Base-by-base conservation (phyloP, 2,329 filamentous ascomycete species). In the Hypomyces rosellus region DNA sequence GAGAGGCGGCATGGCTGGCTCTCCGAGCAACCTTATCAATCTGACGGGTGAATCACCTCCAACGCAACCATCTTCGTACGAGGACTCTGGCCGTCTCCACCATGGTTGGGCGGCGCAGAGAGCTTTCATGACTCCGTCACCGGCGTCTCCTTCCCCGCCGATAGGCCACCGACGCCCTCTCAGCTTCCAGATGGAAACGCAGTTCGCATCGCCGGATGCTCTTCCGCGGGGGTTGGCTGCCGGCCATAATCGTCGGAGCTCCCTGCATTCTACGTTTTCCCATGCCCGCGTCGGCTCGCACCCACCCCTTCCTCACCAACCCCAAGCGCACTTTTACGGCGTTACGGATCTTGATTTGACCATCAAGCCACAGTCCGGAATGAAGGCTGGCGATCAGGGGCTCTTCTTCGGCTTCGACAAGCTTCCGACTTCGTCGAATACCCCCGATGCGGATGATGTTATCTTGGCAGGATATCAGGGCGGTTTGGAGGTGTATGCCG, bases 321-420 rank as follows among this genome's bases (percentile, higher is more conserved):
- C 84, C 1, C 88, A 91, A 65, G 69, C 86, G 15, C 87, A 91
- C 68, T 92, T 88, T 65, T 90, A 89, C 63, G 79, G 84, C 41
- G 77, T 82, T 0, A 86, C 87, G 1, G 85, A 91, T 56, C 74
- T 91, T 33, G 86, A 92, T 57, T 73, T 90, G 25, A 84, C 89
- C 56, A 73, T 85, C 44, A 71, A 76, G 48, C 68, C 72, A 14
- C 73, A 72, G 40, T 70, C 76, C 15, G 79, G 78, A 9, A 72
- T 85, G 61, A 77, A 77, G 56, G 78, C 84, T 2, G 84, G 84
- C 3, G 81, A 85, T 36, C 79, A 78, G 41, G 88, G 87, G 7
- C 89, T 87, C 58, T 88, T 86, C 64, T 93, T 89, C 63, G 84
- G 86, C 5, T 90, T 95, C 60, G 91, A 96, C 64, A 82, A 76